Evolutionary conservation across 306 rosid genomes (phyloP).

Genomic region (Vigna nakashimae): DNA sequence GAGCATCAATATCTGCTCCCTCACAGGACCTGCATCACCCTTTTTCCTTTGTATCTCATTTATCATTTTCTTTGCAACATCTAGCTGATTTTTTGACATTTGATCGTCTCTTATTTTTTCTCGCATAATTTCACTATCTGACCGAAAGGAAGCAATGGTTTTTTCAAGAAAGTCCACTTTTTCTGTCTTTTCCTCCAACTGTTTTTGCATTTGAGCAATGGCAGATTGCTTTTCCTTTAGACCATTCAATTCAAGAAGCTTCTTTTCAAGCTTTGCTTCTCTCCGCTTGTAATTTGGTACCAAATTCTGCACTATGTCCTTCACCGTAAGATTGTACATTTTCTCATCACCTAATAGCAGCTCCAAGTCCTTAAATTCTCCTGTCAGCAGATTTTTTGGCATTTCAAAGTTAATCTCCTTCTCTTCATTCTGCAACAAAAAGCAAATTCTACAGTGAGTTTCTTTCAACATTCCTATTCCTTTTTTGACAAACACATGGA

Average conservation of each 20-base stretch:
- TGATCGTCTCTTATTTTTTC: constrained; percentile 48
- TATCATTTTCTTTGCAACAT: constrained; percentile 40
- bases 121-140: constrained; percentile 43
- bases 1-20: constrained; percentile 42
- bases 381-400: constrained; percentile 1
- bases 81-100: constrained; percentile 46
- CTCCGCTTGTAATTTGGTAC: constrained; percentile 47
- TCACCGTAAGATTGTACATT: constrained; percentile 24
- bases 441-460: not conserved
- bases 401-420: constrained; percentile 17
- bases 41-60: constrained; percentile 45
- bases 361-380: constrained; percentile 25
- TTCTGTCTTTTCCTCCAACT: constrained; percentile 37
- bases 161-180: constrained; percentile 46
- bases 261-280: constrained; percentile 46
- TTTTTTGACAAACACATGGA: not conserved
- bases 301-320: constrained; percentile 42
- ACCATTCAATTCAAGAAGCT: constrained; percentile 46
- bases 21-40: constrained; percentile 26
- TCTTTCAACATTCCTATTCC: not conserved
- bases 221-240: constrained; percentile 48
- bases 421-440: constrained; percentile 43
- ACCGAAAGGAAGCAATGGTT: constrained; percentile 42
- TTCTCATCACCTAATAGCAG: constrained; percentile 17
- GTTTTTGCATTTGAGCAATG: constrained; percentile 39